Evolutionary conservation across 1,139 yeast genomes (phyloP).

Genomic region (Debaryomycetaceae sp.): DNA sequence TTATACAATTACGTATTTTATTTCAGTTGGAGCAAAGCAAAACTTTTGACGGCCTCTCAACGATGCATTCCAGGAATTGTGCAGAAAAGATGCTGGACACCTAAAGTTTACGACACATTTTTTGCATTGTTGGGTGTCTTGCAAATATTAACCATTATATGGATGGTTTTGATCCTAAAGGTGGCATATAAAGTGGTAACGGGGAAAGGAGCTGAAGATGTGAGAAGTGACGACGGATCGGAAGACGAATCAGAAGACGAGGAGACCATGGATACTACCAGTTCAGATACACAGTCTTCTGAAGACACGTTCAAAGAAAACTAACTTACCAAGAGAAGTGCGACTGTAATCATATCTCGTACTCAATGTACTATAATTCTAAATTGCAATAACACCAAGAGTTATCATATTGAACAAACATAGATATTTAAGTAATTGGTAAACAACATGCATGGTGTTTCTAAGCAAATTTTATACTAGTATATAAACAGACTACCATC

Average conservation of each 20-base stretch:
- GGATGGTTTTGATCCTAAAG: slow-evolving; percentile 72
- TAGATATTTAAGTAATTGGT: not conserved
- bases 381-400: not conserved
- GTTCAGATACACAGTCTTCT: not conserved
- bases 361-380: not conserved
- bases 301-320: slow-evolving; percentile 3
- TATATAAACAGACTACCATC: slow-evolving; percentile 39
- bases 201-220: slow-evolving; percentile 77
- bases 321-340: slow-evolving; percentile 2
- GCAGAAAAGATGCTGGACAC: slow-evolving; percentile 57
- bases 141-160: slow-evolving; percentile 62
- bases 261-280: slow-evolving; percentile 9
- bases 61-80: slow-evolving; percentile 29
- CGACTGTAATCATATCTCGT: not conserved
- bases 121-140: slow-evolving; percentile 58
- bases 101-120: slow-evolving; percentile 46
- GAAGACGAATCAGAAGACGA: slow-evolving; percentile 38
- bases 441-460: not conserved
- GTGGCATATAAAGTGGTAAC: slow-evolving; percentile 67
- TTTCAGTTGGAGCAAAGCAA: slow-evolving; percentile 42
- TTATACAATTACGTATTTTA: slow-evolving; percentile 65
- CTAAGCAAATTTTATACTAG: slow-evolving; percentile 24
- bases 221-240: slow-evolving; percentile 66
- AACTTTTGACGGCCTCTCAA: slow-evolving; percentile 34
- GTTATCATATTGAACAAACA: not conserved